Conservation (phyloP, 768 basidiomycete genomes). For the Chalciporus sphaerocephalus region DNA sequence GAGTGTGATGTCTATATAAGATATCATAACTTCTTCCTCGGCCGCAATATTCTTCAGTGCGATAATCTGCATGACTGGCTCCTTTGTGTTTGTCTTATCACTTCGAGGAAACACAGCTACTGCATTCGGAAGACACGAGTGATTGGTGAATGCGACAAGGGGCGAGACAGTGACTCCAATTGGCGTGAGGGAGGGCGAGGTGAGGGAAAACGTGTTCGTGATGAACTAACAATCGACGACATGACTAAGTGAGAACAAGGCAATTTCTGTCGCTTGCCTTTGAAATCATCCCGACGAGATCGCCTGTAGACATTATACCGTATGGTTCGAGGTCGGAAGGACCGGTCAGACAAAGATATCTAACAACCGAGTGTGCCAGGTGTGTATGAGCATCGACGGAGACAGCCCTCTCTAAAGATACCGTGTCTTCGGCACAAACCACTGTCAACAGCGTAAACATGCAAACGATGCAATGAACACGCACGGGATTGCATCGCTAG, state of each 20-base stretch:
- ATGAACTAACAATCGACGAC: slow-evolving; percentile 56
- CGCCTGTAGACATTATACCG: slow-evolving; percentile 52
- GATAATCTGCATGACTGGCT: slow-evolving; percentile 69
- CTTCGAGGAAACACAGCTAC: slow-evolving; percentile 84
- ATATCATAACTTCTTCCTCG: slow-evolving; percentile 77
- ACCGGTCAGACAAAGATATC: slow-evolving; percentile 59
- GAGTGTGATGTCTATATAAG: slow-evolving; percentile 83
- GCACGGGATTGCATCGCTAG: slow-evolving; percentile 73
- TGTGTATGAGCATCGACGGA: slow-evolving; percentile 58
- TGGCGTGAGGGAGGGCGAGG: slow-evolving; percentile 70
- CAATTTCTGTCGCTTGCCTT: slow-evolving; percentile 41
- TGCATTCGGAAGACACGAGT: slow-evolving; percentile 85
- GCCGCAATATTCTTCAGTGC: slow-evolving; percentile 59
- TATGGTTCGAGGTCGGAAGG: slow-evolving; percentile 56
- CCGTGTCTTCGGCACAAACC: slow-evolving; percentile 46
- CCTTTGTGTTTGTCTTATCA: slow-evolving; percentile 34
- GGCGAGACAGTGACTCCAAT: slow-evolving; percentile 86
- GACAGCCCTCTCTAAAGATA: slow-evolving; percentile 42
- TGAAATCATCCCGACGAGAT: slow-evolving; percentile 70
- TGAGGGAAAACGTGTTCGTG: slow-evolving; percentile 87
- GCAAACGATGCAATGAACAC: slow-evolving; percentile 23
- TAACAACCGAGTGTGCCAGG: slow-evolving; percentile 69
- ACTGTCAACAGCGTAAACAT: neutral
- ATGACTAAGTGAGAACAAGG: slow-evolving; percentile 2
- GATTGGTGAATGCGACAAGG: slow-evolving; percentile 74